Evolutionary conservation across 352 stramenopile species (phyloP).

Genomic region (Aphanomyces astaci): DNA sequence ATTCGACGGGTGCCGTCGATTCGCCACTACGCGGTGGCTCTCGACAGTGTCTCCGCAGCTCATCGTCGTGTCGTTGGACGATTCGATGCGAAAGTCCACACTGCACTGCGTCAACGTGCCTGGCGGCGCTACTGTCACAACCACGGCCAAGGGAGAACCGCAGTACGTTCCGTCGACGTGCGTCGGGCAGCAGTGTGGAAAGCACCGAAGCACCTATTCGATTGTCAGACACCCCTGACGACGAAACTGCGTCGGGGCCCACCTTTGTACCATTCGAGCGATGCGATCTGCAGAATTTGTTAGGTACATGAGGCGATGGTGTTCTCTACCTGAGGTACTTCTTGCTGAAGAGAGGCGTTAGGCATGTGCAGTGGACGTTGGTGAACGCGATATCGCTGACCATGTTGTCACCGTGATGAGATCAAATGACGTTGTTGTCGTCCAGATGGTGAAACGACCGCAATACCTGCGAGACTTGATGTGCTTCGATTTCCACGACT

Average conservation of each 20-base stretch:
- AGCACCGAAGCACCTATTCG: not conserved
- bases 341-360: not conserved
- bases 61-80: constrained; percentile 2
- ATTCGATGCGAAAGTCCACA: constrained; percentile 9
- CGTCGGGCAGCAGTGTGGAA: constrained; percentile 21
- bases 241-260: too few species aligned
- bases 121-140: not conserved
- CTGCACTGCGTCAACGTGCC: not conserved
- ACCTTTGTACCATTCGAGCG: not conserved
- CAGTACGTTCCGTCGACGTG: not conserved
- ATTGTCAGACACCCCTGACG: too few species aligned
- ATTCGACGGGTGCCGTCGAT: not conserved
- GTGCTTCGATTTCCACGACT: too few species aligned
- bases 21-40: not conserved
- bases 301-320: too few species aligned
- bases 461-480: too few species aligned
- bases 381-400: too few species aligned
- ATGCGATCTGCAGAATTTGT: not conserved
- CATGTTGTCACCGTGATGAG: too few species aligned
- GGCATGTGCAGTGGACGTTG: not conserved
- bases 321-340: not conserved
- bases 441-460: too few species aligned
- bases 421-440: too few species aligned
- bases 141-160: not conserved
- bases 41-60: not conserved